phyloP scores from a whole-genome alignment of 2,329 filamentous ascomycete genomes.

The Periglandula ipomoeae region DNA sequence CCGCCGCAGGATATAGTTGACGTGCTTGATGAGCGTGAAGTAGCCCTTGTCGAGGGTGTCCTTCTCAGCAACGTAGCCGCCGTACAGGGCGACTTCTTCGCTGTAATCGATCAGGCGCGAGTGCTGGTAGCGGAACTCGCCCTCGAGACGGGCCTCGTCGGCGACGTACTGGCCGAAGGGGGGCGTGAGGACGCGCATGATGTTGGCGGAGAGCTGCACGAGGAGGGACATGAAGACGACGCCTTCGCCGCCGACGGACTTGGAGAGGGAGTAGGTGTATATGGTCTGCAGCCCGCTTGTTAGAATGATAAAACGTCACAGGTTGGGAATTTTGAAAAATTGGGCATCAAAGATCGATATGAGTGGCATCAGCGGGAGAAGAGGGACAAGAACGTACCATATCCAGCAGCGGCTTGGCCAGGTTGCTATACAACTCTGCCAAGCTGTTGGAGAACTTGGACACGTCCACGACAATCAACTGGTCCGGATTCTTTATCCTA shows the following conservation, averaged over 20 bases:
- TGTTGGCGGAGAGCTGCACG: conserved; percentile 82
- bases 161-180: conserved; percentile 97
- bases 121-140: conserved; percentile 94
- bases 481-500: conserved; percentile 96
- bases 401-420: conserved; percentile 89
- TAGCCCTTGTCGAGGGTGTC: conserved; percentile 96
- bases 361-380: too few species aligned
- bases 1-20: conserved; percentile 85
- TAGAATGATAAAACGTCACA: too few species aligned
- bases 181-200: conserved; percentile 90
- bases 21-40: conserved; percentile 97
- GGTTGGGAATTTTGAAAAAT: too few species aligned
- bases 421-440: conserved; percentile 89
- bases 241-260: conserved; percentile 91
- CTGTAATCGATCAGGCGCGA: conserved; percentile 90
- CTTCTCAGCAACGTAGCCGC: conserved; percentile 88
- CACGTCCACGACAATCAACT: conserved; percentile 93
- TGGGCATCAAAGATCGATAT: too few species aligned
- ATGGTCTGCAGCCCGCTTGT: too few species aligned
- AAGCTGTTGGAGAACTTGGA: conserved; percentile 93
- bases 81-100: conserved; percentile 88
- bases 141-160: conserved; percentile 87
- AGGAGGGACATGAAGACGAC: conserved; percentile 91
- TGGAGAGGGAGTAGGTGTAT: conserved; percentile 89
- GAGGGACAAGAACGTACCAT: conserved; percentile 49